Conservation (phyloP, 495 filamentous ascomycete species). For the Cetradonia linearis region DNA sequence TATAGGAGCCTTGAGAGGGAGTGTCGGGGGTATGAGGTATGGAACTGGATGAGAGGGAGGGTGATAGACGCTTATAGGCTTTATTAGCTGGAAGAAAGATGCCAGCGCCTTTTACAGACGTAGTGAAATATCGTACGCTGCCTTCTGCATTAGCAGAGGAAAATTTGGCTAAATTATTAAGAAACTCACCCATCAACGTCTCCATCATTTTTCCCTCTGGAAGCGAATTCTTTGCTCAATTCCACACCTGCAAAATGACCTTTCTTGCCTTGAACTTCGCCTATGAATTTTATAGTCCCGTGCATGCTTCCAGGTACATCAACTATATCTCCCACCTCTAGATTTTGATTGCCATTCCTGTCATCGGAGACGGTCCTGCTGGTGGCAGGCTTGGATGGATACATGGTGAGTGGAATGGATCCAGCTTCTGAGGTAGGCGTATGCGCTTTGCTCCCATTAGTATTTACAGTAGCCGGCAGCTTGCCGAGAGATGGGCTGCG, state of each 20-base stretch:
- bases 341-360: slow-evolving; percentile 17
- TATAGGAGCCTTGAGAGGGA: slow-evolving; percentile 45
- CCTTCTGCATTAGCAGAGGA: slow-evolving; percentile 16
- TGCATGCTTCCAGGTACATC: slow-evolving; percentile 94
- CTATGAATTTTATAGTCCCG: slow-evolving; percentile 82
- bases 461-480: slow-evolving; percentile 45
- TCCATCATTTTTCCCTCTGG: slow-evolving; percentile 86
- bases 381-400: slow-evolving; percentile 14
- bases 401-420: slow-evolving; percentile 23
- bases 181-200: slow-evolving; percentile 82
- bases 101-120: slow-evolving; percentile 65
- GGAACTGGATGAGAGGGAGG: slow-evolving; percentile 44
- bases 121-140: slow-evolving; percentile 75
- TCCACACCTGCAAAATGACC: slow-evolving; percentile 94
- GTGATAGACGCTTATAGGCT: slow-evolving; percentile 58
- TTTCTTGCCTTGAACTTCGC: slow-evolving; percentile 76
- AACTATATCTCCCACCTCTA: slow-evolving; percentile 68
- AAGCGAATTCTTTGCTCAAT: slow-evolving; percentile 66
- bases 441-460: slow-evolving; percentile 52
- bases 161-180: slow-evolving; percentile 13
- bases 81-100: slow-evolving; percentile 93
- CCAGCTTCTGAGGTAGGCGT: slow-evolving; percentile 40
- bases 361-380: slow-evolving; percentile 19
- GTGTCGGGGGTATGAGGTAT: slow-evolving; percentile 60
- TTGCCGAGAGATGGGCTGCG: slow-evolving; percentile 58